Evolutionary conservation across 192 early-diverging fungal genomes (phyloP), one percentile per base, ranked within the genome.

Genomic region (Coemansia sp.): DNA sequence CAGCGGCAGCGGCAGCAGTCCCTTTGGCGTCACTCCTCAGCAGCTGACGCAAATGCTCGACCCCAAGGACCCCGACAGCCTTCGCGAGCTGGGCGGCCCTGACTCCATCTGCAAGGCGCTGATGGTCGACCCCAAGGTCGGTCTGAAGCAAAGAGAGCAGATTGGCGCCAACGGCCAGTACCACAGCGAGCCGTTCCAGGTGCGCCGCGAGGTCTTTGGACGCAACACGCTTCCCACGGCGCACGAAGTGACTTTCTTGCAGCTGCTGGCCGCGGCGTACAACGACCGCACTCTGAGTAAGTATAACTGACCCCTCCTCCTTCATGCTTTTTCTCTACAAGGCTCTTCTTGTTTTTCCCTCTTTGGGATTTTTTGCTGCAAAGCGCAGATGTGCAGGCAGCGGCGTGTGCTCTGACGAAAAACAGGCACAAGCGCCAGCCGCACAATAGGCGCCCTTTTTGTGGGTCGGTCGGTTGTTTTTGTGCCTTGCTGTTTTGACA

Each of bases 221-320:
- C 70, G 63, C 52, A 85, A 82, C 71, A 71, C 67, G 32, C 71
- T 92, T 54, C 88, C 90, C 30, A 75, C 87, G 63, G 71, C 75
- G 6, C 64, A 67, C 29, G 63, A 71, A 20, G 84, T 85, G 48
- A 80, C 86, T 30, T 87, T 92, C 60, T 73, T 82, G 33, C 68
- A 80, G 34, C 69, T 90, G 36, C 58, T 92, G 54, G 70, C 64
- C 63, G 74, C 73, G 8, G 87, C 87, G 25, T 92, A 88, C 71
- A 84, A 90, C 48, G 90, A 92, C 75, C 87, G 83, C 61, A 92
- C 89, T 5, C 79, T 92, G 33, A 77, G 77, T 80, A 74, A 74
- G 77, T 79, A 67, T 29, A 2, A 17, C 7, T 64, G 49, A 28
- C 28, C 6, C 59, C 42, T 45, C 22, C 18, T 2, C 49, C 31